Evolutionary conservation across 2,329 filamentous ascomycete genomes (phyloP), one percentile per base, ranked within the genome.

Genomic region (Botryosphaeria dothidea): DNA sequence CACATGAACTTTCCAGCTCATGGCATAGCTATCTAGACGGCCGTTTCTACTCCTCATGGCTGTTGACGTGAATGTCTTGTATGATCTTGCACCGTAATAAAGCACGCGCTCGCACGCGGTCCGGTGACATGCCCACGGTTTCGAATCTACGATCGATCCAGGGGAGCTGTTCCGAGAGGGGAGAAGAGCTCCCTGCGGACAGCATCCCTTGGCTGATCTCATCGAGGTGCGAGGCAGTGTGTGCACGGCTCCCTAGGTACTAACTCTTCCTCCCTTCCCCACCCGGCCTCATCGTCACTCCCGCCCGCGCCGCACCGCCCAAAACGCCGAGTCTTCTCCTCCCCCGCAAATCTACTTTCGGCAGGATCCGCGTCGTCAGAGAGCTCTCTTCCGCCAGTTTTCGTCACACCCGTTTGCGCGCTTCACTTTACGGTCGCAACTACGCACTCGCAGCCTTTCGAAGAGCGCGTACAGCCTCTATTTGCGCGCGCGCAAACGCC

Each of bases 191-290:
- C 23, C 38, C 25, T 17, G 54, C 23, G 36, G 23, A 25, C 31
- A 38, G 15, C 38, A 46, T 45, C 41, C 54, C 56, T 46, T 60
- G 56, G 56, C 38, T 46, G 56, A 34, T 45, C 25, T 46, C 56
- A 60, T 60, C 27, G 17, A 41, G 27, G 43, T 25, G 41, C 17
- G 5, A 41, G 51, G 31, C 7, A 19, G 29, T n/a, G n/a, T n/a
- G n/a, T 17, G 51, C 19, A 23, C 51, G 31, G 34, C 34, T 41
- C n/a, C 23, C 41, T 25, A 21, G 34, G 29, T 57, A n/a, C n/a
- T n/a, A n/a, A 34, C 7, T 34, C 52, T 27, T n/a, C 52, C 38
- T 17, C 23, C 29, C 8, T 2, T 11, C 9, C 19, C 3, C 27
- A 11, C 17, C 25, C 38, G 25, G 56, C 41, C 41, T 52, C 49